Evolutionary conservation across 2,329 filamentous ascomycete genomes (phyloP).

Genomic region (Cercospora beticola): DNA sequence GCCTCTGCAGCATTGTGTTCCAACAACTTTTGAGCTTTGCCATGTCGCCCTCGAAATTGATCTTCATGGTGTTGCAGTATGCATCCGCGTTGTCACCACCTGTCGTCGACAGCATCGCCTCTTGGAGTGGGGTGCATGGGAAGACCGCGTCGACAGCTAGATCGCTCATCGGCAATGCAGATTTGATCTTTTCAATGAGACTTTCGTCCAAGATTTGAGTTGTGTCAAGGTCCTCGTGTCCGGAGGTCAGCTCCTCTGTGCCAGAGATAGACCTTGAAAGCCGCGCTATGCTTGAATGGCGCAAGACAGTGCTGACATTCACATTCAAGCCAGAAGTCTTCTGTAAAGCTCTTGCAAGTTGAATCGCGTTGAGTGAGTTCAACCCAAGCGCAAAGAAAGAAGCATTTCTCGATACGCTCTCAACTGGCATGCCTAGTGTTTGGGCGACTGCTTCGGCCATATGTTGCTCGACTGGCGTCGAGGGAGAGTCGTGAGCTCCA

Average conservation of each 20-base stretch:
- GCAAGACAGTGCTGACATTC: conserved; percentile 68
- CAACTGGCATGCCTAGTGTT: conserved; percentile 48
- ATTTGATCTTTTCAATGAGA: conserved; percentile 14
- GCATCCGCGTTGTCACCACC: conserved; percentile 47
- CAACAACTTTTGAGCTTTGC: conserved; percentile 59
- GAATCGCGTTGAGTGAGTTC: conserved; percentile 66
- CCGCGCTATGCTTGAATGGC: conserved; percentile 63
- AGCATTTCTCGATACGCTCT: conserved; percentile 60
- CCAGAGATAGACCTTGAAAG: conserved; percentile 41
- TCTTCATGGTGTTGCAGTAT: conserved; percentile 72
- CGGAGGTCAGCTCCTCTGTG: background rate
- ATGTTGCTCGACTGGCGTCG: conserved; percentile 56
- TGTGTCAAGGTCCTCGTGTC: background rate
- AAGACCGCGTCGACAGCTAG: conserved; percentile 56
- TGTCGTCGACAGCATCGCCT: conserved; percentile 74
- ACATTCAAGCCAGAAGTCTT: conserved; percentile 51
- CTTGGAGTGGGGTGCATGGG: conserved; percentile 83
- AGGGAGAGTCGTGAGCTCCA: conserved; percentile 42
- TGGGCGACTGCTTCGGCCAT: conserved; percentile 58
- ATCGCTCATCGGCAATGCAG: background rate
- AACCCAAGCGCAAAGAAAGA: conserved; percentile 78
- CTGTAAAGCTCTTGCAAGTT: conserved; percentile 61
- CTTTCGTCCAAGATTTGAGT: background rate
- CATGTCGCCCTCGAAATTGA: conserved; percentile 58
- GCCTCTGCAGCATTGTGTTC: conserved; percentile 61